Evolutionary conservation across 495 filamentous ascomycete genomes (phyloP).

Genomic region (Aspergillus diversus): DNA sequence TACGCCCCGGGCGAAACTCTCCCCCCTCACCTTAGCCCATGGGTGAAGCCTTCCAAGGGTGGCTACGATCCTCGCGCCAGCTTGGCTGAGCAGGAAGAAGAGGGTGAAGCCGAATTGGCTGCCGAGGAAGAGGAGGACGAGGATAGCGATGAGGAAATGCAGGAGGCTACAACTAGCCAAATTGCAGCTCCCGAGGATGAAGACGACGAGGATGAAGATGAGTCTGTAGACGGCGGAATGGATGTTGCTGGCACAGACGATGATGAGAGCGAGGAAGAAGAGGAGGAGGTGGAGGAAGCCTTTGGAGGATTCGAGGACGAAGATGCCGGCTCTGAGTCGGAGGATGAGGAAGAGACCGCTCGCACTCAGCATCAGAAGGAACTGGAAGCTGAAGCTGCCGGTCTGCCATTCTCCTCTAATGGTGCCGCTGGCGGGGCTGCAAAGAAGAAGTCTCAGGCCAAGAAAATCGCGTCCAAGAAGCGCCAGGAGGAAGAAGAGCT

Average conservation of each 20-base stretch:
- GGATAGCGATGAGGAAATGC: conserved; percentile 48
- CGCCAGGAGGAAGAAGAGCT: conserved; percentile 80
- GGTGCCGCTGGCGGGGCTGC: conserved; percentile 41
- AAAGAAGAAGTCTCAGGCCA: conserved; percentile 66
- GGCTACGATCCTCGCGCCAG: conserved; percentile 86
- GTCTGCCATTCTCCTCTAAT: conserved; percentile 50
- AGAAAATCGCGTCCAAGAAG: conserved; percentile 68
- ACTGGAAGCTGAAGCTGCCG: conserved; percentile 84
- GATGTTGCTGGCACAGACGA: conserved; percentile 57
- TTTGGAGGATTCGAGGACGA: conserved; percentile 48
- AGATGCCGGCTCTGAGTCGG: conserved; percentile 49
- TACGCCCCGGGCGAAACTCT: conserved; percentile 89
- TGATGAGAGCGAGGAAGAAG: conserved; percentile 48
- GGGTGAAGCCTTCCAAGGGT: conserved; percentile 83
- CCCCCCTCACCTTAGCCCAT: conserved; percentile 93
- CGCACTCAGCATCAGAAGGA: conserved; percentile 75
- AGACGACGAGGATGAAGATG: conserved; percentile 59
- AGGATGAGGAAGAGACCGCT: conserved; percentile 56
- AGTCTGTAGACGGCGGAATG: conserved; percentile 59
- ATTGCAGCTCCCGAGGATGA: conserved; percentile 20
- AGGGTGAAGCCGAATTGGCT: conserved; percentile 76
- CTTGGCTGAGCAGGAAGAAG: conserved; percentile 74
- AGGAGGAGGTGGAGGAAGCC: conserved; percentile 38
- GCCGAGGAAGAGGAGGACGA: conserved; percentile 53
- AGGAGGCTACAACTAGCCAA: conserved; percentile 33